Evolutionary conservation across 2,329 filamentous ascomycete genomes (phyloP).

Genomic region (Atkinsonella texensis): DNA sequence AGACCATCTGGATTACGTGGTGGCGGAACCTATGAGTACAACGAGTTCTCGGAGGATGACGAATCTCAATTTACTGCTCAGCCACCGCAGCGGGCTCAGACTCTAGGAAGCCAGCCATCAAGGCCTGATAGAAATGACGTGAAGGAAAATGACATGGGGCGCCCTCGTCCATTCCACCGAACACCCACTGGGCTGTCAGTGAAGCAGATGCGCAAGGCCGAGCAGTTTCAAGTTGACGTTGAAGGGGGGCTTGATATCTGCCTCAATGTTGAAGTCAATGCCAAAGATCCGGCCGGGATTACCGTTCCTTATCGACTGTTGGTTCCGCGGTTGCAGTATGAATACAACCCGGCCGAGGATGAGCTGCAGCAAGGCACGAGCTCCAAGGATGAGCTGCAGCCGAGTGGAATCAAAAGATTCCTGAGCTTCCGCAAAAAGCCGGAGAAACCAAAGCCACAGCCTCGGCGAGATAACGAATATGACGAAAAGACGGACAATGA

Average conservation of each 20-base stretch:
- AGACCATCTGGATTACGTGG: constrained; percentile 24
- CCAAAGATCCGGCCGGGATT: constrained; percentile 74
- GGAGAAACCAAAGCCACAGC: constrained; percentile 8
- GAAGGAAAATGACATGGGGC: constrained; percentile 10
- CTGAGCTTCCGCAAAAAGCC: constrained; percentile 31
- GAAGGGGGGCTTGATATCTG: constrained; percentile 77
- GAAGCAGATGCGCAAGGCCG: constrained; percentile 45
- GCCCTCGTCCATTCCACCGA: constrained; percentile 43
- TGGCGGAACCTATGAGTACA: constrained; percentile 26
- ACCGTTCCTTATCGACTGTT: constrained; percentile 80
- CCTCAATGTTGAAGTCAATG: constrained; percentile 79
- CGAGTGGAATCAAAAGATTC: constrained; percentile 31
- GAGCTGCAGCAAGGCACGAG: constrained; percentile 11
- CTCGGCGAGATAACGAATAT: constrained; percentile 10
- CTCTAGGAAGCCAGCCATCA: constrained; percentile 15
- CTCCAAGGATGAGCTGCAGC: constrained; percentile 17
- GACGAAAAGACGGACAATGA: constrained; percentile 15
- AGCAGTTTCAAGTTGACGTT: constrained; percentile 55
- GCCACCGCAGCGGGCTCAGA: constrained; percentile 20
- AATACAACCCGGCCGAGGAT: constrained; percentile 33
- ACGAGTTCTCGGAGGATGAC: constrained; percentile 42
- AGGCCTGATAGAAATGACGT: constrained; percentile 12
- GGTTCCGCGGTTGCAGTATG: constrained; percentile 63
- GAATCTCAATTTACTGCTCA: constrained; percentile 43
- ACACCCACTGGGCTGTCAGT: constrained; percentile 56